Base-by-base conservation (phyloP, 2,329 filamentous ascomycete genomes). In the Aspergillus viridinutans region DNA sequence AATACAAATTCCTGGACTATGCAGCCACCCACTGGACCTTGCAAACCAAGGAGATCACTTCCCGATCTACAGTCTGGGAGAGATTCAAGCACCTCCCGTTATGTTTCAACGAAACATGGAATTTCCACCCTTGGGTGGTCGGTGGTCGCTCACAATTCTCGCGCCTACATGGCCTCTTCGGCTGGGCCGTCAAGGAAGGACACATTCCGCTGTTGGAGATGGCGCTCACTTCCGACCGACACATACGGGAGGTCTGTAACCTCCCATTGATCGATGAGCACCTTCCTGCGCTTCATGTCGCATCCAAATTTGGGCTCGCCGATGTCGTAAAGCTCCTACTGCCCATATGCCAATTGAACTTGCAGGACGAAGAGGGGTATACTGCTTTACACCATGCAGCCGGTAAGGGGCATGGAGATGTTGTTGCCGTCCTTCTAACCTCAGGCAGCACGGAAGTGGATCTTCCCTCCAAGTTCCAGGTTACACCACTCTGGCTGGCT, bases 111-210 rank as follows among this genome's bases (percentile, higher is more conserved):
- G 61, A 66, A 29, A 58, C 58, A 12, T 67, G 64, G 62, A 60
- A 64, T 45, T 61, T 67, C 26, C 62, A 67, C 50, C 65, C 64
- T 9, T 66, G 64, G 65, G 28, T 54, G 2, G 17, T 55, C 43
- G 56, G 58, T 20, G 61, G 64, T 10, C 58, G 60, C n/a, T 64
- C 62, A 47, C 12, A 20, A 35, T 9, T 6, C 20, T 66, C 62
- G 3, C 58, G 45, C 20, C 20, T 65, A 12, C 64, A 66, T 52
- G 58, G 55, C n/a, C 56, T 67, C 23, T 62, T 65, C 25, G 55
- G 62, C 17, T 67, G 62, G 63, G 62, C 60, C 43, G 61, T 66
- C 0, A 66, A 56, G 26, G 60, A 66, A 20, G 43, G 53, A 7
- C 64, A 67, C 43, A 28, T 42, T 4, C 62, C 64, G 17, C 54